Evolutionary conservation across 1,284 basidiomycete species (phyloP).

Genomic region (Cryptococcus depauperatus): DNA sequence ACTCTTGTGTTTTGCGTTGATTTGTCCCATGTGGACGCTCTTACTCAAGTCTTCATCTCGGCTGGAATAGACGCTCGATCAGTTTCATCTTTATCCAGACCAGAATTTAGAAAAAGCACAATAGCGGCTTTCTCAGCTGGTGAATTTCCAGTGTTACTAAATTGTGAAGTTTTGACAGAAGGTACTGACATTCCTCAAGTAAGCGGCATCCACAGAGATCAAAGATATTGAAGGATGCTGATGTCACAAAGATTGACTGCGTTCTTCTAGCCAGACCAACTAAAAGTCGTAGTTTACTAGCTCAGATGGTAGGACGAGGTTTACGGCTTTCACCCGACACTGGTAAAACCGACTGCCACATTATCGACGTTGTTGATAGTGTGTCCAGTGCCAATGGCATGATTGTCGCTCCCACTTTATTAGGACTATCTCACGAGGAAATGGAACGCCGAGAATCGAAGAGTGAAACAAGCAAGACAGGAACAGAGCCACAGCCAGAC

Average conservation of each 20-base stretch:
- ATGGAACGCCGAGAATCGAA: conserved; percentile 46
- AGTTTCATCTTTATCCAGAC: conserved; percentile 64
- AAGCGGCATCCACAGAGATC: conserved; percentile 4
- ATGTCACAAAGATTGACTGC: conserved; percentile 61
- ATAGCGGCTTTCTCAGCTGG: conserved; percentile 63
- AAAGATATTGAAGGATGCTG: conserved; percentile 8
- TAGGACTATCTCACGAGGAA: conserved; percentile 66
- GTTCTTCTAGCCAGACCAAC: conserved; percentile 80
- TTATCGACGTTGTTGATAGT: conserved; percentile 88
- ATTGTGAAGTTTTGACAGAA: conserved; percentile 89
- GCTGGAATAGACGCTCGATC: conserved; percentile 81
- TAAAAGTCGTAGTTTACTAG: conserved; percentile 75
- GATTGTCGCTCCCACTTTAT: conserved; percentile 72
- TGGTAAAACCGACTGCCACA: conserved; percentile 74
- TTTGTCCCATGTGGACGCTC: conserved; percentile 66
- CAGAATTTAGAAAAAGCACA: conserved; percentile 57
- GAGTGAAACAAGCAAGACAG: neutral
- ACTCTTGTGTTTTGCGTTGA: conserved; percentile 89
- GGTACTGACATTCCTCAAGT: conserved; percentile 78
- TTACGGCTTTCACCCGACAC: conserved; percentile 75
- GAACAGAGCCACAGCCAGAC: too few species aligned
- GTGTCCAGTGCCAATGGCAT: conserved; percentile 62
- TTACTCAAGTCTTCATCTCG: conserved; percentile 65
- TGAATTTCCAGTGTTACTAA: conserved; percentile 77
- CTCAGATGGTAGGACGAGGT: conserved; percentile 93